phyloP scores from a whole-genome alignment of 2,329 filamentous ascomycete genomes.

The Ophiognomonia clavigignenti-juglandacearum region DNA sequence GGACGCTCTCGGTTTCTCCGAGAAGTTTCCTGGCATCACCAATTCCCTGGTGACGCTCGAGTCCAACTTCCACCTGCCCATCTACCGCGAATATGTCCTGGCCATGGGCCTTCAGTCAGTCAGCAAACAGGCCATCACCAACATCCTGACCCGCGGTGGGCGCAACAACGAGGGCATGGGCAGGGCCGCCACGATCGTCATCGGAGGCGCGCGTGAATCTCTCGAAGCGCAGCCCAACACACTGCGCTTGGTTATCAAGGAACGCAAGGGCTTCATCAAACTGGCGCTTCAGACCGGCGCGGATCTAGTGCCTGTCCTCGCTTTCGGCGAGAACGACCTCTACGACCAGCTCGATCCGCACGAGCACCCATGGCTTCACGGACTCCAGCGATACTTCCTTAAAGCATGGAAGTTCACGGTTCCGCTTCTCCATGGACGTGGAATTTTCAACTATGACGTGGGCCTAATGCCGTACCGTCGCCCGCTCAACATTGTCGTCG shows the following conservation, averaged over 20 bases:
- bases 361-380: conserved; percentile 73
- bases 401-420: conserved; percentile 87
- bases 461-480: conserved; percentile 91
- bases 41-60: conserved; percentile 94
- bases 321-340: conserved; percentile 92
- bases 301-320: conserved; percentile 85
- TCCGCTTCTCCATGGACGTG: conserved; percentile 82
- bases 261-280: conserved; percentile 90
- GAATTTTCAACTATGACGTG: conserved; percentile 96
- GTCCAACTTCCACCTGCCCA: conserved; percentile 86
- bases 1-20: conserved; percentile 79
- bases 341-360: conserved; percentile 84
- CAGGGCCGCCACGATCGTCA: conserved; percentile 91
- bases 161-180: conserved; percentile 78
- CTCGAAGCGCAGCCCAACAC: conserved; percentile 79
- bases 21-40: conserved; percentile 89
- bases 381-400: conserved; percentile 78
- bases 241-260: conserved; percentile 72
- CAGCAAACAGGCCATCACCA: conserved; percentile 86
- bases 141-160: conserved; percentile 76
- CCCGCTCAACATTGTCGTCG: conserved; percentile 85
- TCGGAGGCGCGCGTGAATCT: conserved; percentile 88
- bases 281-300: conserved; percentile 88
- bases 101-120: conserved; percentile 84
- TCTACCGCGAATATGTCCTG: conserved; percentile 93